A percentile compares a stretch with the other conserved stretches of the same genome.
These are phyloP conservation scores for Lichtheimia corymbifera DNA, from an alignment of 371 early-diverging fungal species.

Conservation along the genomic window DNA sequence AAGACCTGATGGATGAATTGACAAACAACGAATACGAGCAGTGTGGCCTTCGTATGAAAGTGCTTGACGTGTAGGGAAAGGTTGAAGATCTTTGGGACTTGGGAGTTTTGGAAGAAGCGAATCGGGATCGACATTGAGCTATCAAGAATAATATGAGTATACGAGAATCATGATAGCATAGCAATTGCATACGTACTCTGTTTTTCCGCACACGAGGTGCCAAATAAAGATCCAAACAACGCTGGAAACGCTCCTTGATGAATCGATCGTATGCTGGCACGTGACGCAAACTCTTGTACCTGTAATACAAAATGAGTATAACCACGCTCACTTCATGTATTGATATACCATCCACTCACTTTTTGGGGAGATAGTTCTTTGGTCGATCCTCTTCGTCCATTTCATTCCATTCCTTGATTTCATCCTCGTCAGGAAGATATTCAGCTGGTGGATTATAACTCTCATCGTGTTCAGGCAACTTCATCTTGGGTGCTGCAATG, in stretches of 20 bases:
- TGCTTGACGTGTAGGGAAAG: slow-evolving; percentile 87
- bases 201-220: slow-evolving; percentile 92
- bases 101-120: slow-evolving; percentile 95
- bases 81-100: slow-evolving; percentile 91
- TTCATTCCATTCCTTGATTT: slow-evolving; percentile 76
- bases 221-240: slow-evolving; percentile 95
- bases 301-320: background rate
- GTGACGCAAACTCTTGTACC: slow-evolving; percentile 69
- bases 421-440: slow-evolving; percentile 84
- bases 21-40: slow-evolving; percentile 75
- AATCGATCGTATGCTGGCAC: slow-evolving; percentile 89
- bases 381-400: slow-evolving; percentile 81
- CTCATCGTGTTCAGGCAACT: slow-evolving; percentile 88
- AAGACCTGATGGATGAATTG: slow-evolving; percentile 90
- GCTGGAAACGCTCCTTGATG: slow-evolving; percentile 92
- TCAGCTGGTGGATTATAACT: slow-evolving; percentile 98
- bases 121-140: slow-evolving; percentile 89
- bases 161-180: too few species aligned
- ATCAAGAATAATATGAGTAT: slow-evolving; percentile 4
- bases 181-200: slow-evolving; percentile 40
- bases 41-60: slow-evolving; percentile 84
- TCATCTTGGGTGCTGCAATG: slow-evolving; percentile 90
- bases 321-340: background rate
- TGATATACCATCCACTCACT: slow-evolving; percentile 22
- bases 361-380: slow-evolving; percentile 84